Conservation (phyloP, 2,329 filamentous ascomycete genomes). For the Chlorencoelia australis region DNA sequence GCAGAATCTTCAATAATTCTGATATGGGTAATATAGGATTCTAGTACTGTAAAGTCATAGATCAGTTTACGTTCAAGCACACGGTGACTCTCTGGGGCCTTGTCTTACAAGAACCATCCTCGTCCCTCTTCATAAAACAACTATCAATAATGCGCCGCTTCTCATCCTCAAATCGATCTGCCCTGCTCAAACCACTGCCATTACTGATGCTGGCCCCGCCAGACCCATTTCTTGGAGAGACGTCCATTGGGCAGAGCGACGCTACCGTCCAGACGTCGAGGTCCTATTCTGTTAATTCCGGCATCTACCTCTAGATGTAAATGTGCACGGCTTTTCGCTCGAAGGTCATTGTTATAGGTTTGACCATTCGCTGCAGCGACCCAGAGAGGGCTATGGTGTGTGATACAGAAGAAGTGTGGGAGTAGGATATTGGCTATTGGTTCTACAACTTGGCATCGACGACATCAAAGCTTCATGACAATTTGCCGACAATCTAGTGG, state of each 20-base stretch:
- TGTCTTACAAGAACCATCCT: slow-evolving; percentile 65
- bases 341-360: no score
- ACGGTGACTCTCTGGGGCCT: slow-evolving; percentile 2
- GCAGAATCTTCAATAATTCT: slow-evolving; percentile 78
- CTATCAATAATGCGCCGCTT: slow-evolving; percentile 89
- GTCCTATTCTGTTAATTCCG: no score
- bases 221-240: slow-evolving; percentile 25
- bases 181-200: slow-evolving; percentile 30
- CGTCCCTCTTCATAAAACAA: slow-evolving; percentile 85
- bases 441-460: no score
- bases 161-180: slow-evolving; percentile 93
- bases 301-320: no score
- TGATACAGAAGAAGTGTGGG: no score
- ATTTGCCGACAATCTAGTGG: no score
- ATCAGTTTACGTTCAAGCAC: slow-evolving; percentile 15
- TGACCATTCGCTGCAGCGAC: no score
- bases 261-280: no score
- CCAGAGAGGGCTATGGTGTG: no score
- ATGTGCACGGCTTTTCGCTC: no score
- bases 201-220: slow-evolving; percentile 23
- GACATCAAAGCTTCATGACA: no score
- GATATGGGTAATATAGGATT: slow-evolving; percentile 98
- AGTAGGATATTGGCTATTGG: no score
- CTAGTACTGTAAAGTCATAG: slow-evolving; percentile 45
- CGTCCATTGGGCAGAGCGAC: slow-evolving; percentile 28